A percentile compares a stretch with the other conserved stretches of the same genome.
Evolutionary conservation across 1,284 basidiomycete species (phyloP).

Genomic region (Ceratobasidium sp.): DNA sequence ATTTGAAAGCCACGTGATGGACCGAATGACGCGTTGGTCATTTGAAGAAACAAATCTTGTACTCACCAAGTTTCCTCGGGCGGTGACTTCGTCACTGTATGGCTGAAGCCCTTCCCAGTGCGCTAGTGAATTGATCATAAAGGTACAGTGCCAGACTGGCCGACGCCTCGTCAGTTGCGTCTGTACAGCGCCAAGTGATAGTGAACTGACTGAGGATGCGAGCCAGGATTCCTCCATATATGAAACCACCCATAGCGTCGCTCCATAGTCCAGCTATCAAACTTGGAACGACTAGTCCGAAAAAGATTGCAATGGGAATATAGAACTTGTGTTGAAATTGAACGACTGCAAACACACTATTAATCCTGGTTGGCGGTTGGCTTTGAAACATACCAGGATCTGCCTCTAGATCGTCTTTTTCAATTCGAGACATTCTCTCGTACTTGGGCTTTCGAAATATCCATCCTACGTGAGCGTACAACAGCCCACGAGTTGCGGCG

Average conservation of each 20-base stretch:
- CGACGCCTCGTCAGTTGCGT: conserved; percentile 16
- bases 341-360: conserved; percentile 64
- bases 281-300: conserved; percentile 66
- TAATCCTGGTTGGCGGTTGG: not conserved
- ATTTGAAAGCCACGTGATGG: conserved; percentile 7
- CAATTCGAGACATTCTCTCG: conserved; percentile 66
- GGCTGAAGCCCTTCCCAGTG: conserved; percentile 81
- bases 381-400: conserved; percentile 63
- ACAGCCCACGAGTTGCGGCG: conserved; percentile 72
- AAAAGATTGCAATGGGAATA: conserved; percentile 65
- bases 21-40: not conserved
- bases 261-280: conserved; percentile 63
- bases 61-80: conserved; percentile 71
- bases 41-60: not conserved
- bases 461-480: conserved; percentile 84
- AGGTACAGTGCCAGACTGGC: conserved; percentile 79
- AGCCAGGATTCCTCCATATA: conserved; percentile 73
- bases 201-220: conserved; percentile 60
- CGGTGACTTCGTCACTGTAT: conserved; percentile 80
- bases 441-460: conserved; percentile 81
- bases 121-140: conserved; percentile 80
- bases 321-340: conserved; percentile 76
- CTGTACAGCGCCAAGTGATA: conserved; percentile 9
- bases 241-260: conserved; percentile 67
- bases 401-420: conserved; percentile 71